Base-by-base conservation (phyloP, 192 early-diverging fungal species). In the Podila epicladia region DNA sequence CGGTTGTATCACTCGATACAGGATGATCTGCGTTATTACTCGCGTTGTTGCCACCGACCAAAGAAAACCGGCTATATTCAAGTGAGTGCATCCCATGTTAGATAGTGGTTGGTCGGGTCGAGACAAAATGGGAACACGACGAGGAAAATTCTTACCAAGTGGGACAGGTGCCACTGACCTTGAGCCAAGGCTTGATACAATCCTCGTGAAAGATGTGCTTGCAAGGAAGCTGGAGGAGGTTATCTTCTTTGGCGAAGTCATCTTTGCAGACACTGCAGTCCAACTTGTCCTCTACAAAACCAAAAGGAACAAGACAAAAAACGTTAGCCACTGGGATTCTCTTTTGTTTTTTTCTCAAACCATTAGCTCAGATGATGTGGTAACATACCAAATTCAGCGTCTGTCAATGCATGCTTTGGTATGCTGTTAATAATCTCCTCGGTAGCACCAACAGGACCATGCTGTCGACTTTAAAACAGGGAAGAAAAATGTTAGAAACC, bases 241-340 rank as follows among this genome's bases (percentile, higher is more conserved):
- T 85, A 63, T 97, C 94, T 11, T 86, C 88, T 62, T 80, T 65
- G 9, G 83, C 75, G 82, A 93, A 97, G 58, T 96, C 94, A 57
- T 98, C 97, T 82, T 95, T 95, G 74, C 96, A 99, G 9, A 99
- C 91, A 13, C 92, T 84, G 67, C 96, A 98, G 32, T 97, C 94
- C 26, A 78, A 63, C 60, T 95, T 92, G 70, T 87, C 83, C 24
- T 82, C 92, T 82, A 64, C 62, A 9, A 67, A 29, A 4, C 33
- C 33, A 7, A 45, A 24, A 12, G 38, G 37, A 45, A 64, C 26
- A 50, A 32, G 69, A 57, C 20, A 5, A 37, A 38, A 5, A 37
- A 38, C 20, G 20, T 55, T 12, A 17, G 53, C 19, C 4, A 22
- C 20, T n/a, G 6, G 17, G 22, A 55, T 55, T 24, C 53, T 45